These are phyloP conservation scores for Pichia paraexigua DNA, from an alignment of 805 yeast species.

Conservation along the genomic window DNA sequence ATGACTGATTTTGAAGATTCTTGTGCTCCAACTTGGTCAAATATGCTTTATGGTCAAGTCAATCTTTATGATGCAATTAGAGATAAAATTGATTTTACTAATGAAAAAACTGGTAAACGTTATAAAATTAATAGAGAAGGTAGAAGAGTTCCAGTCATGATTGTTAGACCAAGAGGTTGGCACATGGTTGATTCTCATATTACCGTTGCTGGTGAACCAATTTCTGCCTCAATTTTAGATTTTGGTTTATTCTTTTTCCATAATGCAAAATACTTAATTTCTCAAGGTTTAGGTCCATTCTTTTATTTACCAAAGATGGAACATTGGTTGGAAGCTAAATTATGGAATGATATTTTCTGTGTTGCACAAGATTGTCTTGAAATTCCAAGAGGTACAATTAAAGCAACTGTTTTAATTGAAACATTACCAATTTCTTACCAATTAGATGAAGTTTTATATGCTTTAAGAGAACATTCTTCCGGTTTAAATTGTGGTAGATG, in stretches of 20 bases:
- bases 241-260: slow-evolving; percentile 73
- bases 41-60: slow-evolving; percentile 74
- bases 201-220: slow-evolving; percentile 64
- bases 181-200: slow-evolving; percentile 72
- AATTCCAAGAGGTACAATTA: slow-evolving; percentile 66
- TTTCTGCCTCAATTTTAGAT: slow-evolving; percentile 70
- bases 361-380: slow-evolving; percentile 66
- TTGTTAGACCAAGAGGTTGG: slow-evolving; percentile 88
- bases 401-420: slow-evolving; percentile 77
- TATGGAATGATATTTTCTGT: slow-evolving; percentile 77
- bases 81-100: slow-evolving; percentile 48
- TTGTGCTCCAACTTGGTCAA: slow-evolving; percentile 76
- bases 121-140: slow-evolving; percentile 36
- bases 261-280: slow-evolving; percentile 55
- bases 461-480: slow-evolving; percentile 66
- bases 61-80: slow-evolving; percentile 71
- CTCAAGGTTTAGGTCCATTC: slow-evolving; percentile 70
- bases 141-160: slow-evolving; percentile 63
- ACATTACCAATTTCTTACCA: slow-evolving; percentile 83
- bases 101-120: slow-evolving; percentile 30
- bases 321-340: slow-evolving; percentile 72
- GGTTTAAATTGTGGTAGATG: slow-evolving; percentile 87
- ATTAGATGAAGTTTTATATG: slow-evolving; percentile 76
- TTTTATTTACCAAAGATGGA: slow-evolving; percentile 83
- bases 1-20: slow-evolving; percentile 87